A percentile compares a stretch with the other conserved stretches of the same genome.
phyloP scores from a whole-genome alignment of 129 eudicot species.

The Ambrosia trifida region DNA sequence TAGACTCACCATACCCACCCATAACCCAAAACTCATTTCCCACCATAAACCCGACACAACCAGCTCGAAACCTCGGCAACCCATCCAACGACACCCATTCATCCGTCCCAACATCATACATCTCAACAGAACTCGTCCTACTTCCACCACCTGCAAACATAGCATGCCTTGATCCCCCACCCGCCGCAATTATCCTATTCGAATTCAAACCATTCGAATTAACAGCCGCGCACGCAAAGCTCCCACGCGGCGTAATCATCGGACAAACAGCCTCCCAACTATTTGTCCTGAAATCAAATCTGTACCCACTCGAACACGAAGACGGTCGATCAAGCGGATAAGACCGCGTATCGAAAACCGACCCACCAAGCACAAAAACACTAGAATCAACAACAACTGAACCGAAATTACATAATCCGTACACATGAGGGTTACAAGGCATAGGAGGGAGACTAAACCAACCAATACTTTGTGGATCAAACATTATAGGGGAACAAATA shows the following conservation, averaged over 20 bases:
- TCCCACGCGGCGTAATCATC: conserved; percentile 82
- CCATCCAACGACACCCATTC: conserved; percentile 83
- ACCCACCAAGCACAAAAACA: conserved; percentile 79
- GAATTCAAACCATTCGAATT: conserved; percentile 28
- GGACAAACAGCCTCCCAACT: conserved; percentile 55
- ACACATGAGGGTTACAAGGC: conserved; percentile 92
- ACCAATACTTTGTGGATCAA: conserved; percentile 63
- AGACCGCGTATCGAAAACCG: conserved; percentile 77
- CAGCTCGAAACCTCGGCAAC: conserved; percentile 78
- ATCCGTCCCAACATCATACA: conserved; percentile 67
- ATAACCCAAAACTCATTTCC: conserved; percentile 84
- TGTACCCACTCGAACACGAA: conserved; percentile 51
- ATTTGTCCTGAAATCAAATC: conserved; percentile 45
- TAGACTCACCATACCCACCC: conserved; percentile 96
- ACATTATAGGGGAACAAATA: conserved; percentile 58
- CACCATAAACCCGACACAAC: conserved; percentile 80
- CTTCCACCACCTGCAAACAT: conserved; percentile 92
- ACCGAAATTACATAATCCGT: conserved; percentile 74
- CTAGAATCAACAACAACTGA: conserved; percentile 45
- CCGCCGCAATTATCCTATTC: conserved; percentile 67
- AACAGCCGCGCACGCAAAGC: conserved; percentile 69
- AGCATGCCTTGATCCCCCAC: conserved; percentile 88
- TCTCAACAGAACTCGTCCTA: conserved; percentile 86
- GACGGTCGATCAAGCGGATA: conserved; percentile 79
- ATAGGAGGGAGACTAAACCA: conserved; percentile 77